phyloP scores from a whole-genome alignment of 768 basidiomycete species.

The Thelephora aurantiotincta region DNA sequence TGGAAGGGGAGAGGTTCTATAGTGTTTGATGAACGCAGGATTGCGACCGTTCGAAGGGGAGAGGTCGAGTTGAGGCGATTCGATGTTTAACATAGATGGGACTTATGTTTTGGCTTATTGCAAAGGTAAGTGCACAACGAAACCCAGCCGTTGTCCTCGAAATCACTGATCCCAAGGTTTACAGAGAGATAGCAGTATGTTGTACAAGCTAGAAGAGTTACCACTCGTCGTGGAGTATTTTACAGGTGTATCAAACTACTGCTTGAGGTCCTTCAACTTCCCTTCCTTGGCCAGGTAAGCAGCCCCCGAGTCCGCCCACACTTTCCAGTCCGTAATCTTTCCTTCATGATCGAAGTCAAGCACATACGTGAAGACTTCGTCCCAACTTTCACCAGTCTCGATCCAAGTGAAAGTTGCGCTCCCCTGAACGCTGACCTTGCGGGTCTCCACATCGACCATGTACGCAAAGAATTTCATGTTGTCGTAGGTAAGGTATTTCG shows the following conservation, averaged over 20 bases:
- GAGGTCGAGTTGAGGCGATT: conserved; percentile 40
- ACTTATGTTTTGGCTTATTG: too few species aligned
- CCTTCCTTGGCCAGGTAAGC: conserved; percentile 45
- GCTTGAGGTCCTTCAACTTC: conserved; percentile 19
- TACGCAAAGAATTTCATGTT: conserved; percentile 41
- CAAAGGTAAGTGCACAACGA: neutral
- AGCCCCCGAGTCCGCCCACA: conserved; percentile 59
- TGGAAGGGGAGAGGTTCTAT: conserved; percentile 28
- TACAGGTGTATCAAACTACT: neutral
- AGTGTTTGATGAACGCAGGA: conserved; percentile 62
- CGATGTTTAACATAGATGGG: conserved; percentile 32
- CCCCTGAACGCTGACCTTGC: conserved; percentile 42
- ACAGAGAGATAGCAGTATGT: neutral
- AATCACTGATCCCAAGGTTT: neutral
- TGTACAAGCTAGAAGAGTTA: neutral
- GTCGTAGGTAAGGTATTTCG: conserved; percentile 31
- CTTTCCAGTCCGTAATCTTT: conserved; percentile 45
- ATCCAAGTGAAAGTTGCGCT: conserved; percentile 42
- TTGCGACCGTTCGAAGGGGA: conserved; percentile 30
- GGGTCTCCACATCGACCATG: conserved; percentile 33
- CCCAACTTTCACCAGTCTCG: conserved; percentile 32
- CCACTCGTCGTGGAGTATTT: neutral
- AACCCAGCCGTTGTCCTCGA: neutral
- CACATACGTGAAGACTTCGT: conserved; percentile 45
- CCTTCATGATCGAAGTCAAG: conserved; percentile 43